phyloP scores from a whole-genome alignment of 169 alveolate species.

The Cryptosporidium canis region DNA sequence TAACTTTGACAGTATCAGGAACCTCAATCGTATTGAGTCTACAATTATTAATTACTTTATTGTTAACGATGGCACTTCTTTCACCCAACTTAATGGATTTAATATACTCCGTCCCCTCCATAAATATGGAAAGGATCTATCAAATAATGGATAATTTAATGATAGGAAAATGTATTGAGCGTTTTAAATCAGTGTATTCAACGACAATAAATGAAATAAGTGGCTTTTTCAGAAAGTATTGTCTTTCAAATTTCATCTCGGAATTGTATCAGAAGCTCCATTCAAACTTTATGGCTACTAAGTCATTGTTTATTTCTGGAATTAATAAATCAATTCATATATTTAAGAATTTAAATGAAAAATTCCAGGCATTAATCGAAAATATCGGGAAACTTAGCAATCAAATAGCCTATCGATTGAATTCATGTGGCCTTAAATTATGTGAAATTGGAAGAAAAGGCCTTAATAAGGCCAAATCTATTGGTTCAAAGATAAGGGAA shows the following conservation, averaged over 20 bases:
- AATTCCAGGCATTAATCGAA: not conserved
- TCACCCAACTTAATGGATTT: slow-evolving; percentile 50
- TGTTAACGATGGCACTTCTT: slow-evolving; percentile 32
- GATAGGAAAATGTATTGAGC: not conserved
- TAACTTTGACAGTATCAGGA: slow-evolving; percentile 24
- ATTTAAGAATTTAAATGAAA: not conserved
- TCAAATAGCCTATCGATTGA: not conserved
- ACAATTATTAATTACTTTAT: slow-evolving; percentile 11
- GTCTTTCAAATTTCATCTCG: not conserved
- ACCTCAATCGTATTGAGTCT: slow-evolving; percentile 33
- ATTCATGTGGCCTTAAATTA: not conserved
- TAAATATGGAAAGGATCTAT: not conserved
- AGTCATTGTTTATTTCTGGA: not conserved
- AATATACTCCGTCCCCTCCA: slow-evolving; percentile 35
- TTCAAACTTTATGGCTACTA: not conserved
- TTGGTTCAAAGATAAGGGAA: not conserved
- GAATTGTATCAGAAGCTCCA: not conserved
- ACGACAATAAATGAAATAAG: not conserved
- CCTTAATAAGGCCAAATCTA: not conserved
- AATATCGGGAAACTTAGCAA: not conserved
- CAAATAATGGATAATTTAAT: not conserved
- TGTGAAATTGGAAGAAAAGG: not conserved
- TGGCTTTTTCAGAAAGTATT: not conserved
- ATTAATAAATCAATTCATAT: not conserved
- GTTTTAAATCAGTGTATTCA: not conserved